Conservation (phyloP, 768 basidiomycete species). For the Lactifluus subvellereus region DNA sequence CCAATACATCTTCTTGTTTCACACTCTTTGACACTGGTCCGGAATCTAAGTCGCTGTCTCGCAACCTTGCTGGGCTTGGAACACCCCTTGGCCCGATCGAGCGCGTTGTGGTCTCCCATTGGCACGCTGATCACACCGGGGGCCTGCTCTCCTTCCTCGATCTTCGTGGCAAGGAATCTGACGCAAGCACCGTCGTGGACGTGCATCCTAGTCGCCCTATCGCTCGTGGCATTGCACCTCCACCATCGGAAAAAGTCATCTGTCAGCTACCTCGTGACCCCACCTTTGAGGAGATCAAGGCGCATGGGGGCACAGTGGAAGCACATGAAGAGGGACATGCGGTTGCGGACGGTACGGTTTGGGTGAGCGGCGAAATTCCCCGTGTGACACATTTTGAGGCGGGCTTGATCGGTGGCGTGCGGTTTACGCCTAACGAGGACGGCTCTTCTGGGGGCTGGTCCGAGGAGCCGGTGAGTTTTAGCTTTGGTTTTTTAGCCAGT, state of each 20-base stretch:
- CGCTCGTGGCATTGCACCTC: conserved; percentile 69
- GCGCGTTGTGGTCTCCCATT: conserved; percentile 49
- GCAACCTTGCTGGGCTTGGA: conserved; percentile 60
- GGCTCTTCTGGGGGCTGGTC: conserved; percentile 52
- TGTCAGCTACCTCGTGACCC: conserved; percentile 64
- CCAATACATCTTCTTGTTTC: conserved; percentile 41
- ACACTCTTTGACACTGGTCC: conserved; percentile 84
- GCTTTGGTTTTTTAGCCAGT: not conserved
- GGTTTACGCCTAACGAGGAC: conserved; percentile 44
- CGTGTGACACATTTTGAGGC: conserved; percentile 61
- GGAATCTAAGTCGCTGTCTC: conserved; percentile 65
- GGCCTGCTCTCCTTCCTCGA: conserved; percentile 63
- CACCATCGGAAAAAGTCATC: conserved; percentile 49
- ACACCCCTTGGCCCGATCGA: conserved; percentile 49
- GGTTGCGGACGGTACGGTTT: conserved; percentile 57
- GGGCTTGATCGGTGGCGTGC: conserved; percentile 61
- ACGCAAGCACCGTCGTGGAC: conserved; percentile 49
- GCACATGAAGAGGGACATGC: conserved; percentile 54
- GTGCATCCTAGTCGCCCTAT: conserved; percentile 72
- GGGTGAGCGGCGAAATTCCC: conserved; percentile 78
- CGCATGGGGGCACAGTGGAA: conserved; percentile 50
- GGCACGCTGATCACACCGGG: conserved; percentile 50
- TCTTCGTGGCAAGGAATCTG: conserved; percentile 31
- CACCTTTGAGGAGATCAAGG: conserved; percentile 57
- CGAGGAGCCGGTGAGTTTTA: not conserved